Conservation (phyloP, 805 yeast species). For the Ogataea haglerorum region DNA sequence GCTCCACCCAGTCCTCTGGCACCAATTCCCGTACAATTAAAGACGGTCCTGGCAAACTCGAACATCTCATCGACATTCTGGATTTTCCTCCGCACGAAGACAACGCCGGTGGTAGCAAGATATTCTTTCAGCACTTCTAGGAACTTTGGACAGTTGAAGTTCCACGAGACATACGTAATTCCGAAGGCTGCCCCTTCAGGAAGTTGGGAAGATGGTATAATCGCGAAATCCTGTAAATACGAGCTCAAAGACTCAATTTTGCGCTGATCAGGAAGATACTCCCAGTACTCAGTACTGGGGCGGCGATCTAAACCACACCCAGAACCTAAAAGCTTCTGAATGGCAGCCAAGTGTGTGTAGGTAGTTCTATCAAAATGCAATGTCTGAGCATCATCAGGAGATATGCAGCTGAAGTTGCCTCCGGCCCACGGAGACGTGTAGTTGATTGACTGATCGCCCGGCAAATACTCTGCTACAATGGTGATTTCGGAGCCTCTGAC, state of each 20-base stretch:
- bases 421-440: slow-evolving; percentile 86
- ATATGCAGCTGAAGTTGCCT: slow-evolving; percentile 57
- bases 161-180: slow-evolving; percentile 56
- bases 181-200: slow-evolving; percentile 58
- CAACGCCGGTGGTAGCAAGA: slow-evolving; percentile 48
- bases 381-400: slow-evolving; percentile 53
- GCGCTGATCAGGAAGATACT: slow-evolving; percentile 39
- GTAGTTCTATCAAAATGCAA: slow-evolving; percentile 55
- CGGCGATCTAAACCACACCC: slow-evolving; percentile 50
- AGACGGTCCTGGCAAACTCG: slow-evolving; percentile 46
- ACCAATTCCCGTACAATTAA: slow-evolving; percentile 78
- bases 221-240: slow-evolving; percentile 47
- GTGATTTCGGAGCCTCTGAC: slow-evolving; percentile 43
- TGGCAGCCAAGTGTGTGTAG: slow-evolving; percentile 42
- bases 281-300: slow-evolving; percentile 63
- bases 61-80: slow-evolving; percentile 55
- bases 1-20: slow-evolving; percentile 65
- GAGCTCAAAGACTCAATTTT: slow-evolving; percentile 46
- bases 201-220: slow-evolving; percentile 37
- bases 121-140: slow-evolving; percentile 44
- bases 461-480: slow-evolving; percentile 62
- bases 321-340: slow-evolving; percentile 45
- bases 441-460: slow-evolving; percentile 73
- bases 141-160: slow-evolving; percentile 69
- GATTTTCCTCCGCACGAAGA: slow-evolving; percentile 43